Conservation (phyloP, 768 basidiomycete species). For the Suillus tomentosus region DNA sequence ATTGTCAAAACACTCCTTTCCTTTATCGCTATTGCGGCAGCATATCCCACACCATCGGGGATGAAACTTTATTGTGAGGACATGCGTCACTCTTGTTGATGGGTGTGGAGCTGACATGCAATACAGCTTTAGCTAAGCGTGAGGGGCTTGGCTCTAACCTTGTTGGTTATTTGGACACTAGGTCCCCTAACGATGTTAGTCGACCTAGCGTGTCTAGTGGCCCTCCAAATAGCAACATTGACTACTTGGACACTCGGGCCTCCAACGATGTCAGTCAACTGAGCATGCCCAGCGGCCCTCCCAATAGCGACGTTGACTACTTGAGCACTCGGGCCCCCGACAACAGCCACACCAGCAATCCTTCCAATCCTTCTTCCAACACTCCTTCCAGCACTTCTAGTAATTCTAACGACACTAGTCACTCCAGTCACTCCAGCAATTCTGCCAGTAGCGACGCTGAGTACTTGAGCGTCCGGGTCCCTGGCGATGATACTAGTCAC, state of each 20-base stretch:
- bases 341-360: neutral
- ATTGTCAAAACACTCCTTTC: neutral
- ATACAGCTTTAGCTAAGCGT: neutral
- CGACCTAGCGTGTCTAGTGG: neutral
- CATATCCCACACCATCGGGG: neutral
- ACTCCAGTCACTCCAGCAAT: neutral
- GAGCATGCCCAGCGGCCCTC: neutral
- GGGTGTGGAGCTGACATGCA: neutral
- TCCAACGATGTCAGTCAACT: neutral
- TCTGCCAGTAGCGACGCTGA: neutral
- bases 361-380: neutral
- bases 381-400: neutral
- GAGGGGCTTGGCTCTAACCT: neutral
- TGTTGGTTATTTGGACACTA: neutral
- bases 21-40: neutral
- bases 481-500: neutral
- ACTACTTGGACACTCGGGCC: neutral
- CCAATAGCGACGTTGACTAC: neutral
- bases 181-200: neutral
- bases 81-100: neutral
- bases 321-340: neutral
- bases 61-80: neutral
- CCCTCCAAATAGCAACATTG: neutral
- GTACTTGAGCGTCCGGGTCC: neutral
- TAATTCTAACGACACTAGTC: too few species aligned